phyloP scores from a whole-genome alignment of 2,329 filamentous ascomycete genomes.

The Aspergillus persii region DNA sequence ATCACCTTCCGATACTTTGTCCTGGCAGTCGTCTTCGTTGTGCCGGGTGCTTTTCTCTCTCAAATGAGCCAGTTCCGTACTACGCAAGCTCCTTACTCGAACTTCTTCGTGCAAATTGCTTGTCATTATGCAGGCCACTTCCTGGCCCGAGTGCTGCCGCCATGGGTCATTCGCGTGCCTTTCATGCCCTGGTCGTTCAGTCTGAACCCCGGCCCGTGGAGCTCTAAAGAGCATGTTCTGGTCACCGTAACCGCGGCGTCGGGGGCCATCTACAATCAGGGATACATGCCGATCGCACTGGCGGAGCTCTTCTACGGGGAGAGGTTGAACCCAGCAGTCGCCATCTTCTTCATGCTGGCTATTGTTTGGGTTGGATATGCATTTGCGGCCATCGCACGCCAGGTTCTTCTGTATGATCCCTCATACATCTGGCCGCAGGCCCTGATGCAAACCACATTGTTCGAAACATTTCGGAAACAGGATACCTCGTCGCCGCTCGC shows the following conservation, averaged over 20 bases:
- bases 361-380: slow-evolving; percentile 60
- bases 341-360: slow-evolving; percentile 60
- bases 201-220: slow-evolving; percentile 57
- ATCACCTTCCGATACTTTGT: slow-evolving; percentile 62
- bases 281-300: slow-evolving; percentile 54
- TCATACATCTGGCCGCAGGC: slow-evolving; percentile 56
- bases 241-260: slow-evolving; percentile 56
- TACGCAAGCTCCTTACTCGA: slow-evolving; percentile 57
- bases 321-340: slow-evolving; percentile 52
- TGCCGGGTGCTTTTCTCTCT: slow-evolving; percentile 57
- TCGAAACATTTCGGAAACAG: slow-evolving; percentile 52
- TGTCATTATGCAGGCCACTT: slow-evolving; percentile 55
- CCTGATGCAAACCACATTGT: slow-evolving; percentile 57
- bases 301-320: slow-evolving; percentile 58
- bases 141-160: slow-evolving; percentile 52
- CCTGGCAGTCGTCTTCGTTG: slow-evolving; percentile 54
- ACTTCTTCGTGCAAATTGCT: slow-evolving; percentile 62
- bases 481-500: slow-evolving; percentile 50
- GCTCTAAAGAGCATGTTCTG: slow-evolving; percentile 58
- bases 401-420: slow-evolving; percentile 59
- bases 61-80: slow-evolving; percentile 58
- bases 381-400: slow-evolving; percentile 57
- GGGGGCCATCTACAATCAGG: slow-evolving; percentile 53
- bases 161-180: slow-evolving; percentile 48
- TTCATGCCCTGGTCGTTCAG: slow-evolving; percentile 51